Base-by-base conservation (phyloP, 2,329 filamentous ascomycete genomes). In the Epichloe gansuensis region DNA sequence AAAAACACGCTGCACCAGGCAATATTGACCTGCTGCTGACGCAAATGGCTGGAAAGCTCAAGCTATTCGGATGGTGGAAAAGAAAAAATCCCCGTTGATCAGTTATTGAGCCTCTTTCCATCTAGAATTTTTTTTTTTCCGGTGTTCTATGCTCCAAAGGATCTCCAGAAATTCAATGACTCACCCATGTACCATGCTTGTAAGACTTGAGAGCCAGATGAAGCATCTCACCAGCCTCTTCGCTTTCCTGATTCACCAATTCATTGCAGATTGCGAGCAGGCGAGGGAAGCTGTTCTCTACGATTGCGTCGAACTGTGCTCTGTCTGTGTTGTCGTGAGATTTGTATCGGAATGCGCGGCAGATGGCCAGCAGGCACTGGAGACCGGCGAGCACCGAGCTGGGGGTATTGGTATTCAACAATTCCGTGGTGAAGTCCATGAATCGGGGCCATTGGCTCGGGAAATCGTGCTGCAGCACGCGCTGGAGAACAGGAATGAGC, bases 1-100 rank as follows among this genome's bases (percentile, higher is more conserved):
- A 98, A 74, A 74, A 98, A 97, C 54, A 98, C 79, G 25, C 90
- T 91, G 69, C 91, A 97, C 93, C 93, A 98, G 55, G 87, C 87
- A 56, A 96, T 87, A 66, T 94, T 95, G 54, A 84, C 81, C 58
- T 87, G 78, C 61, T 90, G 86, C 58, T 87, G 81, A 64, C 86
- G 85, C 52, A 97, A 75, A 61, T 82, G 83, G 49, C 78, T 74
- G 27, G 87, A 85, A 51, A 98, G 80, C 63, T 97, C 93, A 62
- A 96, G 87, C 88, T 93, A 70, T 52, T 49, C 8, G 11, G 11
- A 31, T 12, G 11, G 27, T 17, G 8, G 15, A 27, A 15, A 15
- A 34, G 8, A 21, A 34, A 21, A 23, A 13, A 38, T 9, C 31
- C 11, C 8, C 27, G 27, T n/a, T 13, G 4, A 7, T n/a, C 25